Percentiles rank a stretch among this genome's conserved stretches.
Evolutionary conservation across 805 yeast genomes (phyloP).

Genomic region (Zygosaccharomyces pseudorouxii): DNA sequence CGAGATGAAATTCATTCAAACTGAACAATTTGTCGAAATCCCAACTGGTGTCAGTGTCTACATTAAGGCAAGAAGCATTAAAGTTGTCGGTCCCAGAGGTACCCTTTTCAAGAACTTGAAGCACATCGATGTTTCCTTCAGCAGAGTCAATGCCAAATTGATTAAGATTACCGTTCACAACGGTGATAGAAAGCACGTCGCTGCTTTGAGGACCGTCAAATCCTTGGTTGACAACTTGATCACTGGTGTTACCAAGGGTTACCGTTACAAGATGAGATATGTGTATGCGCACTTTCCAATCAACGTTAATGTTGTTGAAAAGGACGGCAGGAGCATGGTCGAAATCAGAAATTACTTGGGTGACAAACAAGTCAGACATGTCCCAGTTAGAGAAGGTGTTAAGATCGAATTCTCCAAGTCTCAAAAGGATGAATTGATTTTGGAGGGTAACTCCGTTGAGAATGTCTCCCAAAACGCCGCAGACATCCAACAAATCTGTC

Average conservation of each 20-base stretch:
- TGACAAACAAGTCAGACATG: slow-evolving; percentile 93
- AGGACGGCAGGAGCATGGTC: slow-evolving; percentile 66
- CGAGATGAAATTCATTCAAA: slow-evolving; percentile 75
- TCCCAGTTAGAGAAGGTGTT: slow-evolving; percentile 87
- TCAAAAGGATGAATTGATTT: slow-evolving; percentile 91
- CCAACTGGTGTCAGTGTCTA: slow-evolving; percentile 92
- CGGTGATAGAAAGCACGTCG: slow-evolving; percentile 99
- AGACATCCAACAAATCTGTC: slow-evolving; percentile 94
- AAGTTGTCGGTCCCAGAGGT: slow-evolving; percentile 98
- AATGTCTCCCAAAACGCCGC: slow-evolving; percentile 98
- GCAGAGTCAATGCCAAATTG: slow-evolving; percentile 63
- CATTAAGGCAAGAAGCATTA: slow-evolving; percentile 86
- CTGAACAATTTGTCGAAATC: slow-evolving; percentile 74
- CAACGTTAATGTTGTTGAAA: slow-evolving; percentile 86
- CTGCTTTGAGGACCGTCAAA: slow-evolving; percentile 97
- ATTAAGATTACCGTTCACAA: slow-evolving; percentile 92
- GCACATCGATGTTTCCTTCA: slow-evolving; percentile 93
- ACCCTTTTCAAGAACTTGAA: slow-evolving; percentile 80
- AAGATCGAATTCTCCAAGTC: slow-evolving; percentile 70
- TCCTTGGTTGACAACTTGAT: slow-evolving; percentile 89
- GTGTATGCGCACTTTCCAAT: slow-evolving; percentile 99
- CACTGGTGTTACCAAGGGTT: slow-evolving; percentile 99
- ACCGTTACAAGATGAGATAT: slow-evolving; percentile 99
- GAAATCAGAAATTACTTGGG: slow-evolving; percentile 99
- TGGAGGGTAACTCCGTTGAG: slow-evolving; percentile 94